These are phyloP conservation scores for Poa annua DNA, from an alignment of 176 grass and related monocot genomes.

Conservation along the genomic window DNA sequence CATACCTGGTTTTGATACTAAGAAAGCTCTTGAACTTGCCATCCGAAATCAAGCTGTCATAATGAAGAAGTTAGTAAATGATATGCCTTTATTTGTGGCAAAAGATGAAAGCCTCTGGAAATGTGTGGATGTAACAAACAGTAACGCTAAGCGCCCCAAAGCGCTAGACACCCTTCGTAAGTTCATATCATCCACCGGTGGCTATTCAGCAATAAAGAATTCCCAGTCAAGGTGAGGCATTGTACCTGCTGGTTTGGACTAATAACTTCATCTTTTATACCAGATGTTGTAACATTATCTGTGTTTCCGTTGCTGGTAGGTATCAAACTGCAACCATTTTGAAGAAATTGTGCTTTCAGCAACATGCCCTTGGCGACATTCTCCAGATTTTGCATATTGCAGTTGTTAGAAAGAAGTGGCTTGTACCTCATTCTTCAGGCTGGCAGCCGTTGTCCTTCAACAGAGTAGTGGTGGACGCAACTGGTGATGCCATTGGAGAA, in stretches of 20 bases:
- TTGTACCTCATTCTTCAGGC: slow-evolving; percentile 65
- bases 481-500: slow-evolving; percentile 29
- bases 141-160: slow-evolving; percentile 55
- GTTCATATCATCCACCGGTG: slow-evolving; percentile 53
- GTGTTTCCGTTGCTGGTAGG: slow-evolving; percentile 49
- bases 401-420: slow-evolving; percentile 71
- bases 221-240: slow-evolving; percentile 65
- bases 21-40: slow-evolving; percentile 58
- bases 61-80: slow-evolving; percentile 67
- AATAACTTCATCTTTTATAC: slow-evolving; percentile 31
- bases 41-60: slow-evolving; percentile 53
- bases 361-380: slow-evolving; percentile 62
- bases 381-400: slow-evolving; percentile 74
- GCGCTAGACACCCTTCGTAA: slow-evolving; percentile 46
- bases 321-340: slow-evolving; percentile 78
- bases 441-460: slow-evolving; percentile 89
- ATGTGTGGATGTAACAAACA: slow-evolving; percentile 78
- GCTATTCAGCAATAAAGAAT: slow-evolving; percentile 50
- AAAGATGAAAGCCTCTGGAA: slow-evolving; percentile 67
- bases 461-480: slow-evolving; percentile 32
- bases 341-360: slow-evolving; percentile 66
- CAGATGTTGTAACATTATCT: slow-evolving; percentile 21
- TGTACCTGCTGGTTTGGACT: slow-evolving; percentile 20
- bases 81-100: slow-evolving; percentile 59
- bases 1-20: slow-evolving; percentile 59